Base-by-base conservation (phyloP, 2,329 filamentous ascomycete genomes). In the Plectosphaerella cucumerina region DNA sequence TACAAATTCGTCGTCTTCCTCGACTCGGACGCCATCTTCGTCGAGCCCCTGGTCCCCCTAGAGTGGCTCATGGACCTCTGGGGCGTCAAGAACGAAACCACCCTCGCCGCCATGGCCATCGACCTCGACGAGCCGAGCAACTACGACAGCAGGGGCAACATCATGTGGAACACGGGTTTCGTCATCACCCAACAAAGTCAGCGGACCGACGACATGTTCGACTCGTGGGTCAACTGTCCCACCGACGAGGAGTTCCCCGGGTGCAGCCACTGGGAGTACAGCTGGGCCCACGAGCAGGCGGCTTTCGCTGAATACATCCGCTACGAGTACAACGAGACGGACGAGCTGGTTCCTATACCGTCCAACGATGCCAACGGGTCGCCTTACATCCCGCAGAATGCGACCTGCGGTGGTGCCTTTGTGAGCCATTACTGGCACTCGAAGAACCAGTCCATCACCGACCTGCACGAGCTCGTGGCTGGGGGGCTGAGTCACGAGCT, bases 11-110 rank as follows among this genome's bases (percentile, higher is more conserved):
- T 76, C 20, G 61, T 77, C 45, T 70, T 72, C 43, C 57, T 76
- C 47, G 74, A 77, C 56, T 67, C 70, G 21, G 74, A 77, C 53
- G 70, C 66, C 17, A 65, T 69, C 6, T 65, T 76, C 48, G 60
- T 65, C 1, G 64, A 75, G 49, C 65, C 69, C 1, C 65, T 74
- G 31, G 58, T 77, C 1, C 73, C 74, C 3, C 51, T 76, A 14
- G 74, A 77, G 60, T 77, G 72, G 69, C 65, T 77, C 8, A 65
- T 77, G 58, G 74, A 73, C 56, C 65, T 70, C 39, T 77, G 74
- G 74, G 65, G 70, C 49, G 63, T 75, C 47, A 64, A 61, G 9
- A 53, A 60, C 1, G 58, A 67, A n/a, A n/a, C n/a, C 2, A 75
- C 70, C 0, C 65, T 74, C 14, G 59, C 75, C 49, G 71, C 74